Base-by-base conservation (phyloP, 1,284 basidiomycete genomes). In the Dichomitus squalens region DNA sequence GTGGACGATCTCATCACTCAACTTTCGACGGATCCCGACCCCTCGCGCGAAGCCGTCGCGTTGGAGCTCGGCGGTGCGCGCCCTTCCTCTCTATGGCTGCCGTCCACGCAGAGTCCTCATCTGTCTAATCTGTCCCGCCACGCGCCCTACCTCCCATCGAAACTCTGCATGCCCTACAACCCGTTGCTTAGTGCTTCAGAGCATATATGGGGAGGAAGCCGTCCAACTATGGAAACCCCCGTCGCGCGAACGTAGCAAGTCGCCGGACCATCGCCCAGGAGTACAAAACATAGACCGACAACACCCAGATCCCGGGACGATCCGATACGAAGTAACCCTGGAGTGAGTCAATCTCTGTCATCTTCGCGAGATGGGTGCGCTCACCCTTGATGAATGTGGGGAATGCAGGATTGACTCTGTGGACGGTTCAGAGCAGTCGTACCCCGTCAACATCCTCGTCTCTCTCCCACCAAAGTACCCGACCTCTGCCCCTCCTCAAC, bases 391-490 rank as follows among this genome's bases (percentile, higher is more conserved):
- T 20, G 1, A n/a, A 29, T 27, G n/a, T 8, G 23, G 40, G 1
- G 31, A 12, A 25, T 14, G 5, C n/a, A 57, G 52, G 38, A 61
- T 65, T 53, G 58, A 66, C 11, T 41, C 46, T 0, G 50, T 60
- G 4, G 49, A 47, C 16, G 44, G 31, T 1, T 49, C 52, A 20
- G 50, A 52, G 18, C 25, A 48, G 11, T 47, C 58, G 16, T 51
- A 65, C 43, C 53, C 58, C 8, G 41, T 49, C 75, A 86, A 61
- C 81, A 86, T 95, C 16, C 79, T 94, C 5, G 88, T 94, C 36
- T 92, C 92, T 23, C 73, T 95, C 3, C 85, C 91, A 4, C 74
- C 78, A 7, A 79, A 81, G 4, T 96, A 96, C 70, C 94, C 94
- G 0, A 71, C 79, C 7, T 72, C 79, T 1, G 80, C 85, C 11